These are phyloP conservation scores for Penicillium maclennaniae DNA, from an alignment of 495 filamentous ascomycete species.

Conservation along the genomic window DNA sequence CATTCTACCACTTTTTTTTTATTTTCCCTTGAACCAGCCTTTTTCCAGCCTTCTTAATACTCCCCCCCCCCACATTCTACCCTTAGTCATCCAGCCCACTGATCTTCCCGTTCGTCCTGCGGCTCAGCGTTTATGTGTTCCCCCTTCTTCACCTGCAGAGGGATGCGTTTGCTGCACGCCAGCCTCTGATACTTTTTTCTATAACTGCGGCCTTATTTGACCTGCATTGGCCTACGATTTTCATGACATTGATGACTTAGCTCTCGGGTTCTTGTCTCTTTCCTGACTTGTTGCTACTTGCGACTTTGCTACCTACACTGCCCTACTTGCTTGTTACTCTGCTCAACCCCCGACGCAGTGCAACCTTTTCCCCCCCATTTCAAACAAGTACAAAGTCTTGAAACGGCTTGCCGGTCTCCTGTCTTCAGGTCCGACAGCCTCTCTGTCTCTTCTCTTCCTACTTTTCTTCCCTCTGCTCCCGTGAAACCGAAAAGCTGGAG, in stretches of 20 bases:
- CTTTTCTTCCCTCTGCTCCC: slow-evolving; percentile 6
- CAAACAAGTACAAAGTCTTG: background rate
- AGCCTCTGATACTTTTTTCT: slow-evolving; percentile 24
- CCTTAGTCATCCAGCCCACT: slow-evolving; percentile 24
- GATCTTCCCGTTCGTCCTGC: slow-evolving; percentile 22
- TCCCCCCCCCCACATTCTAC: background rate
- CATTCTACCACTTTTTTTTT: background rate
- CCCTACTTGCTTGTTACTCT: slow-evolving; percentile 1
- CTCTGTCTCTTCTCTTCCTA: background rate
- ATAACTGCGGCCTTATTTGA: slow-evolving; percentile 23
- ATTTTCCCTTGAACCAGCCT: background rate
- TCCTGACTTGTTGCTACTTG: slow-evolving; percentile 20
- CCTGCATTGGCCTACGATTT: slow-evolving; percentile 48
- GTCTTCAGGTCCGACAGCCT: background rate
- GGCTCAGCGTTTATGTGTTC: slow-evolving; percentile 36
- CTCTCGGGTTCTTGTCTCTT: slow-evolving; percentile 28
- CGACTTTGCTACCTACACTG: background rate
- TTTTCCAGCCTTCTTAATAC: background rate
- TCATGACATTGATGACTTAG: slow-evolving; percentile 54
- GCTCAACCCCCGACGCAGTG: background rate
- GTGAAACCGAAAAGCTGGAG: slow-evolving; percentile 95
- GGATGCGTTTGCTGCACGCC: slow-evolving; percentile 33
- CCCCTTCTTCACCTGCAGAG: slow-evolving; percentile 29
- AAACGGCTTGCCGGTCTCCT: background rate
- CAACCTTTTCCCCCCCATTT: background rate